Base-by-base conservation (phyloP, 2,329 filamentous ascomycete genomes). In the Microcyclosporella mali region DNA sequence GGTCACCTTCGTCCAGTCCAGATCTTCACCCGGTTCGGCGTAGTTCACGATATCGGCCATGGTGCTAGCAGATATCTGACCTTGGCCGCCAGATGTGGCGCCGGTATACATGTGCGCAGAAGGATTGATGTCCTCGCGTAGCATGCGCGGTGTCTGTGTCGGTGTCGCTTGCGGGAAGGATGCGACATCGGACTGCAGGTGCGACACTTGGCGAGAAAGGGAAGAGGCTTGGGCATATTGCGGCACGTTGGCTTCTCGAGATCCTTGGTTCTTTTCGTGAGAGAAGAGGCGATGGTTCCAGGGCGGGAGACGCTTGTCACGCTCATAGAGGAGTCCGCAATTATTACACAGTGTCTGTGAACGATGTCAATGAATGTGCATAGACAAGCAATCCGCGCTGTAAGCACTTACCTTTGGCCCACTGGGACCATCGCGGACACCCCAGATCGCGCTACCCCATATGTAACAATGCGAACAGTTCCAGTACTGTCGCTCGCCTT, bases 361-460 rank as follows among this genome's bases (percentile, higher is more conserved):
- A 31, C 10, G 19, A 18, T 28, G 36, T 51, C 14, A 49, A 43
- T 38, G 29, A 33, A 25, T 12, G 7, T 32, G 18, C 12, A 4
- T n/a, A 6, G 35, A 14, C 14, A 27, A 4, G 8, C 18, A 16
- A 16, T 11, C 10, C n/a, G 17, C 14, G 9, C 11, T 37, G n/a
- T n/a, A n/a, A 12, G 19, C 33, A 68, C 85, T 75, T 71, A 92
- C 87, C 67, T 86, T 84, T 51, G 85, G 78, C 41, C 89, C 90
- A 41, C 78, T 73, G 11, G 92, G 92, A 17, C 92, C 92, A 67
- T 97, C 89, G 56, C 92, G 76, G 2, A 97, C 90, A 37, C 87
- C 89, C 92, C 92, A 98, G 7, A 95, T 88, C 19, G 88, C 85
- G 37, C 83, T 83, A 12, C 90, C 92, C 81, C 85, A 90, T 27